Conservation (phyloP, 2,329 filamentous ascomycete genomes). For the Shiraia sp. region DNA sequence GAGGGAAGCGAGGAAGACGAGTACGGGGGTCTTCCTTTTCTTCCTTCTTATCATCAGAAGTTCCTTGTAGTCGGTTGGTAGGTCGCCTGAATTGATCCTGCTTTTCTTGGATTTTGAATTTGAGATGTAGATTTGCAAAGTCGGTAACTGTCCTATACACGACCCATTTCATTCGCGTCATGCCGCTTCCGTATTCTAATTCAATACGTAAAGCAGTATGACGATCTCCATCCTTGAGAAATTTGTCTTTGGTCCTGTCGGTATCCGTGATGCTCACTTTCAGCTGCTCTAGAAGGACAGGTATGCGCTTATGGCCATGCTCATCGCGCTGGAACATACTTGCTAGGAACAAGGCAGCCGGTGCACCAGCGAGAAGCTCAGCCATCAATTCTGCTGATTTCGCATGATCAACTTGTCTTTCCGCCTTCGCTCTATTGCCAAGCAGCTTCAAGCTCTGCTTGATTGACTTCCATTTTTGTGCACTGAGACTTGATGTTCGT, state of each 20-base stretch:
- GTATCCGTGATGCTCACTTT: conserved; percentile 87
- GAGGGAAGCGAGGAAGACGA: conserved; percentile 87
- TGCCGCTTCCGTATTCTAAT: conserved; percentile 92
- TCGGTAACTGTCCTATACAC: conserved; percentile 85
- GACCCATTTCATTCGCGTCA: conserved; percentile 96
- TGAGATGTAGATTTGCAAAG: conserved; percentile 88
- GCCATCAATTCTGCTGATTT: conserved; percentile 97
- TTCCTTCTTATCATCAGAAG: conserved; percentile 41
- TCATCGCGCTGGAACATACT: conserved; percentile 99
- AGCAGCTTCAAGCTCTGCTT: conserved; percentile 85
- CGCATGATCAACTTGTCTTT: conserved; percentile 83
- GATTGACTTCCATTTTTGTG: conserved; percentile 88
- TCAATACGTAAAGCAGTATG: conserved; percentile 91
- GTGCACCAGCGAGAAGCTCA: conserved; percentile 87
- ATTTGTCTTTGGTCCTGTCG: conserved; percentile 45
- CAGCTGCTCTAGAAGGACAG: conserved; percentile 91
- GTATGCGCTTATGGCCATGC: conserved; percentile 91
- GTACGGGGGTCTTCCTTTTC: conserved; percentile 65
- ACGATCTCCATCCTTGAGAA: conserved; percentile 51
- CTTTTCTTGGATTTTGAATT: conserved; percentile 85
- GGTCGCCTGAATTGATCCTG: conserved; percentile 78
- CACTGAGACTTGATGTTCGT: conserved; percentile 56
- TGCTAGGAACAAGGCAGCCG: conserved; percentile 89
- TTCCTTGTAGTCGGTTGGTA: conserved; percentile 42
- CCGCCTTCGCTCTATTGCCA: conserved; percentile 77